phyloP scores from a whole-genome alignment of 164 flowering plant genomes.

The Stephania cephalantha region DNA sequence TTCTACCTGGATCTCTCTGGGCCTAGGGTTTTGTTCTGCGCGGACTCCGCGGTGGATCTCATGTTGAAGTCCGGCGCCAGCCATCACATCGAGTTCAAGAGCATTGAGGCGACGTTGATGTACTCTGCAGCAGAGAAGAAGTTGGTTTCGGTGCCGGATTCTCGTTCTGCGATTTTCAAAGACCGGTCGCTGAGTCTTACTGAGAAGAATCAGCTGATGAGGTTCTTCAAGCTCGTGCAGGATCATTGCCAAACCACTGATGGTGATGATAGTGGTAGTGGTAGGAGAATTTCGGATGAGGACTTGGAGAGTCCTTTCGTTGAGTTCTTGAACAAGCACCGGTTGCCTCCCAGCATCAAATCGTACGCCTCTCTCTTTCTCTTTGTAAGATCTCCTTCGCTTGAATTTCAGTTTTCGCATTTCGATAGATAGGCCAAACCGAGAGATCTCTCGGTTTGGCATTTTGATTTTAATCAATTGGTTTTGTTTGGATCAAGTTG shows the following conservation, averaged over 20 bases:
- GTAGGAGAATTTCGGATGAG: conserved; percentile 44
- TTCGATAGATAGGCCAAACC: too few species aligned
- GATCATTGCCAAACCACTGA: conserved; percentile 31
- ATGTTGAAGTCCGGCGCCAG: conserved; percentile 55
- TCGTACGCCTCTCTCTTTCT: conserved; percentile 56
- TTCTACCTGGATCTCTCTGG: conserved; percentile 63
- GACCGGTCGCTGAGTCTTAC: conserved; percentile 42
- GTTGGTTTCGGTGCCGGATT: conserved; percentile 61
- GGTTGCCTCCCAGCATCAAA: conserved; percentile 73
- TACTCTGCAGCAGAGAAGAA: conserved; percentile 25
- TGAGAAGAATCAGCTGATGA: conserved; percentile 77
- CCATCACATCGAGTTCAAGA: conserved; percentile 72
- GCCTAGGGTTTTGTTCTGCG: conserved; percentile 75
- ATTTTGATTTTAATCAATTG: background rate
- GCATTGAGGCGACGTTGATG: conserved; percentile 58
- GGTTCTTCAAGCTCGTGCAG: conserved; percentile 77
- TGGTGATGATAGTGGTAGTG: conserved; percentile 16
- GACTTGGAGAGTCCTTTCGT: conserved; percentile 79
- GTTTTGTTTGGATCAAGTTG: too few species aligned
- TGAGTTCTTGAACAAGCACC: conserved; percentile 60
- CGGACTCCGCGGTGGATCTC: conserved; percentile 57
- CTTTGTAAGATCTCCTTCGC: conserved; percentile 32
- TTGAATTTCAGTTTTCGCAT: conserved; percentile 12
- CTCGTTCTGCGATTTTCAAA: conserved; percentile 70
- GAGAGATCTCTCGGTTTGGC: background rate